A percentile compares a stretch with the other conserved stretches of the same genome.
Evolutionary conservation across 768 basidiomycete species (phyloP).

Genomic region (Hericium coralloides): DNA sequence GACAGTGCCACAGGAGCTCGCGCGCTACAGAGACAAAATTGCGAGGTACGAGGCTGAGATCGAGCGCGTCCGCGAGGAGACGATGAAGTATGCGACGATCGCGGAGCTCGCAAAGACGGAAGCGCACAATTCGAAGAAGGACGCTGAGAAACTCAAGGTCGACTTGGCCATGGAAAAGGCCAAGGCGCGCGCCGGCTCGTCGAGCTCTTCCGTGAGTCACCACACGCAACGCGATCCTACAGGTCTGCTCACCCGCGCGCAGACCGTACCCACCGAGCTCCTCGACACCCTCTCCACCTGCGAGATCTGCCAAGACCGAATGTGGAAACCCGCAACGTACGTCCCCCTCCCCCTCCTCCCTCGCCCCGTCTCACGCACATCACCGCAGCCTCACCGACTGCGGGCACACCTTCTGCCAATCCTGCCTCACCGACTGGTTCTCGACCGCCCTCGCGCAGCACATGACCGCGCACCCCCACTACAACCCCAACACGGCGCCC

Average conservation of each 20-base stretch:
- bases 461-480: slow-evolving; percentile 36
- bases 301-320: slow-evolving; percentile 52
- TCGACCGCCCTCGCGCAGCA: slow-evolving; percentile 40
- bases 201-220: background rate
- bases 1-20: background rate
- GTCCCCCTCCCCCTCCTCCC: slow-evolving; percentile 16
- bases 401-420: slow-evolving; percentile 62
- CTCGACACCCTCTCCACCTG: slow-evolving; percentile 51
- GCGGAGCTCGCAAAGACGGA: background rate
- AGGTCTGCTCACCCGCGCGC: background rate
- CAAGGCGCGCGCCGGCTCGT: background rate
- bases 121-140: background rate
- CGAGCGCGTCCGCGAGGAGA: background rate
- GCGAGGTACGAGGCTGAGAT: background rate
- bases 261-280: background rate
- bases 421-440: slow-evolving; percentile 51
- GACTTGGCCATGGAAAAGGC: background rate
- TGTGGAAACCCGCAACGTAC: slow-evolving; percentile 64
- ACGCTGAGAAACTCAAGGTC: background rate
- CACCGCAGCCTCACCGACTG: slow-evolving; percentile 44
- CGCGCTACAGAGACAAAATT: background rate
- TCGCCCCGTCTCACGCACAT: background rate
- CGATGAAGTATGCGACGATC: background rate
- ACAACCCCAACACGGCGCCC: slow-evolving; percentile 20
- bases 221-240: background rate